phyloP scores from a whole-genome alignment of 345 rosid genomes.

The Sisymbrium altissimum region DNA sequence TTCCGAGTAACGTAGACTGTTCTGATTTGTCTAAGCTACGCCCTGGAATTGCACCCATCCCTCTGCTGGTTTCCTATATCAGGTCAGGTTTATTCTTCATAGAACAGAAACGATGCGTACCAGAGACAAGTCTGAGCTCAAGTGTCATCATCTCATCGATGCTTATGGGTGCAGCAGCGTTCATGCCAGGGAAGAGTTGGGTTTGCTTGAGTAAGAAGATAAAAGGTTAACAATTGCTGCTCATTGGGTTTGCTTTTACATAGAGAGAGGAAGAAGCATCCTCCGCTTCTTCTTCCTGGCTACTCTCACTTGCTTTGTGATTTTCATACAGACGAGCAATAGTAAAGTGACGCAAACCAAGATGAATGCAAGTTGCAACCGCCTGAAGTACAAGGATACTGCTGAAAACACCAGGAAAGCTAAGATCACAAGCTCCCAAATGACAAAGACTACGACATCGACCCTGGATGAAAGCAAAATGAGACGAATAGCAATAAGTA shows the following conservation, averaged over 20 bases:
- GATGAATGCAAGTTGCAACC: conserved; percentile 63
- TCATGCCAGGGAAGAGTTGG: neutral
- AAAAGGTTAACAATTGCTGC: conserved; percentile 1
- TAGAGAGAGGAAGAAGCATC: conserved; percentile 97
- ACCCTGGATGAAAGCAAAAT: conserved; percentile 87
- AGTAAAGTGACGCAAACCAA: conserved; percentile 68
- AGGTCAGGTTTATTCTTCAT: conserved; percentile 1
- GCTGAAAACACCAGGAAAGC: conserved; percentile 96
- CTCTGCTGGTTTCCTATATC: neutral
- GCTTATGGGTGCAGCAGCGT: neutral
- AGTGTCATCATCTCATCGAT: neutral
- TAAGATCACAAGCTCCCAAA: conserved; percentile 88
- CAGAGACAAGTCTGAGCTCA: conserved; percentile 1
- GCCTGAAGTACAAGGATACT: conserved; percentile 78
- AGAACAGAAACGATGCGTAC: neutral
- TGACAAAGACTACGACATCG: conserved; percentile 79
- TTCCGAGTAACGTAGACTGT: neutral
- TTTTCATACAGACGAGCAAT: conserved; percentile 76
- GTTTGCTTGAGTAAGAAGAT: conserved; percentile 9
- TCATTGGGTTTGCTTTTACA: conserved; percentile 39
- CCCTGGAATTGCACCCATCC: neutral
- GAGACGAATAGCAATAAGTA: neutral
- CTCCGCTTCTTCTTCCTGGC: conserved; percentile 88
- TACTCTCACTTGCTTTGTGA: conserved; percentile 75
- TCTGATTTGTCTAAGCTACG: neutral